A percentile compares a stretch with the other conserved stretches of the same genome.
Evolutionary conservation across 2,329 filamentous ascomycete genomes (phyloP).

Genomic region (Calonectria hongkongensis): DNA sequence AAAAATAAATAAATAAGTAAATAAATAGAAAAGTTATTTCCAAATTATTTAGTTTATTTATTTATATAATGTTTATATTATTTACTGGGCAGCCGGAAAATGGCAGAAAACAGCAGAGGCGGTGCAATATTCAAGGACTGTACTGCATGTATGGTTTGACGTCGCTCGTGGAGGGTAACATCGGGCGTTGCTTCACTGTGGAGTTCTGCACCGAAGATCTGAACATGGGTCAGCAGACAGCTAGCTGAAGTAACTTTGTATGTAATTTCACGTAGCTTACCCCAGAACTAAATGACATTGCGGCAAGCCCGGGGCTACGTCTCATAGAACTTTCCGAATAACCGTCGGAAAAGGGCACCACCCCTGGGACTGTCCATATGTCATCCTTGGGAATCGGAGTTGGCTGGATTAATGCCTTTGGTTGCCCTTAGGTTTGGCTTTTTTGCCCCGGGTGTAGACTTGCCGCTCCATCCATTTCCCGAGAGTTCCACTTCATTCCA

Average conservation of each 20-base stretch:
- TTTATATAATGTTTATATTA: no score
- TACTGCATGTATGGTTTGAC: neutral
- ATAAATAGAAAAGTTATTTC: no score
- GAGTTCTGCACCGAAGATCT: constrained; percentile 10
- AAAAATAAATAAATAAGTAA: no score
- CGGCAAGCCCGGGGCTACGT: neutral
- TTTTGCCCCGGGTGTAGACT: no score
- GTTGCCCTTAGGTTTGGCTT: no score
- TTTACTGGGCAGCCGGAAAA: no score
- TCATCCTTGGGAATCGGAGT: neutral
- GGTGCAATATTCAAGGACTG: no score
- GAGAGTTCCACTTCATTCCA: no score
- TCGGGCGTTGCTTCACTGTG: constrained; percentile 9
- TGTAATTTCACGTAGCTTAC: constrained; percentile 21
- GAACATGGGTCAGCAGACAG: constrained; percentile 14
- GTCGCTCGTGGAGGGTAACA: neutral
- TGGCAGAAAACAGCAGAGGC: no score
- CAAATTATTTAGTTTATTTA: no score
- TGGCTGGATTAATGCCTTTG: no score
- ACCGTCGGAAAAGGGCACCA: neutral
- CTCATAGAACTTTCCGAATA: neutral
- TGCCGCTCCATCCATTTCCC: no score
- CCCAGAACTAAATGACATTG: constrained; percentile 5
- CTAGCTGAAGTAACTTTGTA: constrained; percentile 6
- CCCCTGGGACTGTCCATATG: neutral